Percentiles rank a stretch among this genome's conserved stretches.
phyloP scores from a whole-genome alignment of 768 basidiomycete species.

The Mycena sanguinolenta region DNA sequence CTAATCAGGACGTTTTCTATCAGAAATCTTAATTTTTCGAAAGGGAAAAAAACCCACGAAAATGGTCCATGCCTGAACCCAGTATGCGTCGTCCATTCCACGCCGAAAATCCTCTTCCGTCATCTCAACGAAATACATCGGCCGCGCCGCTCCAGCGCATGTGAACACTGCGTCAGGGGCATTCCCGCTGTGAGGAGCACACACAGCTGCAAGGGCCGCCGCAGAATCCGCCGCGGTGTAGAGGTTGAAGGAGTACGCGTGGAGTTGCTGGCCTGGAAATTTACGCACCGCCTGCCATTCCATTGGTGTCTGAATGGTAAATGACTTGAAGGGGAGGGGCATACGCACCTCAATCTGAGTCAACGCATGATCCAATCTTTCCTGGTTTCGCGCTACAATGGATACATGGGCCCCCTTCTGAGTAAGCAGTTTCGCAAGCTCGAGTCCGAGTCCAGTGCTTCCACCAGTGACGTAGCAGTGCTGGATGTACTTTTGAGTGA shows the following conservation, averaged over 20 bases:
- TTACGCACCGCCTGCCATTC: constrained; percentile 52
- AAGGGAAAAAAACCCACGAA: constrained; percentile 54
- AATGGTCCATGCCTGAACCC: constrained; percentile 69
- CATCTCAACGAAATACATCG: constrained; percentile 83
- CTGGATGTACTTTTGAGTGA: constrained; percentile 63
- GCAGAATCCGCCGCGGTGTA: constrained; percentile 64
- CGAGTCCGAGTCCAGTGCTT: constrained; percentile 83
- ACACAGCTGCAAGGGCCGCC: constrained; percentile 74
- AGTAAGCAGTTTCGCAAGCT: constrained; percentile 75
- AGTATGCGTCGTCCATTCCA: constrained; percentile 61
- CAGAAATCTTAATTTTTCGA: not conserved
- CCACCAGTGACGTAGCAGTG: constrained; percentile 91
- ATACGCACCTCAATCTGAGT: constrained; percentile 70
- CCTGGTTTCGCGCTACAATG: constrained; percentile 84
- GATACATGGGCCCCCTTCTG: constrained; percentile 84
- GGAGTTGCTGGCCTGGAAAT: constrained; percentile 50
- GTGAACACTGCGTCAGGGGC: constrained; percentile 84
- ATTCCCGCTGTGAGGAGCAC: constrained; percentile 63
- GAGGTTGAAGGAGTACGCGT: constrained; percentile 79
- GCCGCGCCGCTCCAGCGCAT: constrained; percentile 82
- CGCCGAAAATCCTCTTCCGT: constrained; percentile 65
- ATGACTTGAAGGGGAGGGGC: not conserved
- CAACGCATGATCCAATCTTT: constrained; percentile 71
- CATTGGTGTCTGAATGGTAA: not conserved
- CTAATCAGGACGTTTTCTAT: constrained; percentile 48